Base-by-base conservation (phyloP, 176 grass and related monocot genomes). In the Phoenix dactylifera region DNA sequence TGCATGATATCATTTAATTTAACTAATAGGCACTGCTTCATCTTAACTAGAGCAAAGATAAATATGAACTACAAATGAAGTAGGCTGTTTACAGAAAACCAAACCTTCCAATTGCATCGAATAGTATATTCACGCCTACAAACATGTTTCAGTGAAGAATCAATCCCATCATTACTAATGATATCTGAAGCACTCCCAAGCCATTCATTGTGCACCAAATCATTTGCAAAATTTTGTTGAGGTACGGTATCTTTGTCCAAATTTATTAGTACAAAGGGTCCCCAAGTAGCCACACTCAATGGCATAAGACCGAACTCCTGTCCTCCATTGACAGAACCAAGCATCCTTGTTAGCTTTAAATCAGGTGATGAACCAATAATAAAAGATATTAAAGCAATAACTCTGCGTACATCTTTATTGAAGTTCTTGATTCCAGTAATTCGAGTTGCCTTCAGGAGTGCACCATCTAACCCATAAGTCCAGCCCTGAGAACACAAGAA, bases 101-200 rank as follows among this genome's bases (percentile, higher is more conserved):
- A 17, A 55, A 96, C 84, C 87, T 97, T 97, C 92, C 92, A 97
- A 65, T 97, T 97, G 79, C 92, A 97, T 73, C 91, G 62, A 35
- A 97, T 83, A 57, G 80, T 83, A 69, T 97, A 97, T 69, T 91
- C 87, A 79, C 72, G 74, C 72, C 92, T 80, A 77, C 84, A 85
- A 72, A 97, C 67, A 85, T 91, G 81, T 30, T 66, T 75, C 35
- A 88, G 56, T 67, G 81, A 91, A 73, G 76, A 72, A 67, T 83
- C 73, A 30, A 97, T 80, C 52, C 78, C 81, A 70, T 78, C 88
- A 58, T 3, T 80, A 79, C 75, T 82, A 61, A 97, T 74, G 44
- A 85, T 65, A 57, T 62, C 58, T 18, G 87, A 88, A 80, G 84
- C 80, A 77, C 75, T 88, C 60, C 92, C 92, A 51, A 97, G 63